These are phyloP conservation scores for Candolleomyces eurysporus DNA, from an alignment of 768 basidiomycete genomes.

Conservation along the genomic window DNA sequence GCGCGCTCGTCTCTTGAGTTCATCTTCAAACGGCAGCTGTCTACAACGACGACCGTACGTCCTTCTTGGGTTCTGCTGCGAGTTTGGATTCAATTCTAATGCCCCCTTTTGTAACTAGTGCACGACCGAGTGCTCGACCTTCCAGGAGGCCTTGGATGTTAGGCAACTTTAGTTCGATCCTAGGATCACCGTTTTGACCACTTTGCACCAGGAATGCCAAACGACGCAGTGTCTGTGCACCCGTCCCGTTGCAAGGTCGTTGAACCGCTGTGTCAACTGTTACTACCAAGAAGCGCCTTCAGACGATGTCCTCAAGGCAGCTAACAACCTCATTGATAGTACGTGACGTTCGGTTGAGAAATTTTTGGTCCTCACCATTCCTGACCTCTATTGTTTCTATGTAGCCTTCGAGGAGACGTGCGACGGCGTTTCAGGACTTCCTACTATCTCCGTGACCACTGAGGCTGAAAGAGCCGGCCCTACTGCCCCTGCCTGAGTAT, in stretches of 20 bases:
- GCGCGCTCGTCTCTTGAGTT: not conserved
- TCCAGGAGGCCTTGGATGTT: constrained; percentile 6
- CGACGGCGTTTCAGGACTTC: not conserved
- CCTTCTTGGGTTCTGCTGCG: not conserved
- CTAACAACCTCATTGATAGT: constrained; percentile 24
- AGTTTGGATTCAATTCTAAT: not conserved
- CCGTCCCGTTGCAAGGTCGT: constrained; percentile 14
- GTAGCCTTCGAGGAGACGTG: constrained; percentile 6
- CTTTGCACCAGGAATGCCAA: constrained; percentile 21
- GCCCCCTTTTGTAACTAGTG: not conserved
- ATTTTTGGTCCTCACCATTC: not conserved
- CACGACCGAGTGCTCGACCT: not conserved
- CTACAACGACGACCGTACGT: not conserved
- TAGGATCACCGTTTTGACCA: not conserved
- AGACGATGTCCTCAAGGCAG: constrained; percentile 9
- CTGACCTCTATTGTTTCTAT: not conserved
- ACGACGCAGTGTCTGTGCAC: constrained; percentile 24
- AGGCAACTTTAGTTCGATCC: not conserved
- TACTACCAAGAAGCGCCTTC: constrained; percentile 16
- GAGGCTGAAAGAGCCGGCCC: not conserved
- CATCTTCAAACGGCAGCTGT: not conserved
- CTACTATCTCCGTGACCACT: not conserved
- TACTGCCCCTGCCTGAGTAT: not conserved
- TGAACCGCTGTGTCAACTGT: constrained; percentile 33
- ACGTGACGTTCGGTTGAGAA: constrained; percentile 5